Conservation (phyloP, 805 yeast genomes). For the Zygosaccharomyces gambellarensis region DNA sequence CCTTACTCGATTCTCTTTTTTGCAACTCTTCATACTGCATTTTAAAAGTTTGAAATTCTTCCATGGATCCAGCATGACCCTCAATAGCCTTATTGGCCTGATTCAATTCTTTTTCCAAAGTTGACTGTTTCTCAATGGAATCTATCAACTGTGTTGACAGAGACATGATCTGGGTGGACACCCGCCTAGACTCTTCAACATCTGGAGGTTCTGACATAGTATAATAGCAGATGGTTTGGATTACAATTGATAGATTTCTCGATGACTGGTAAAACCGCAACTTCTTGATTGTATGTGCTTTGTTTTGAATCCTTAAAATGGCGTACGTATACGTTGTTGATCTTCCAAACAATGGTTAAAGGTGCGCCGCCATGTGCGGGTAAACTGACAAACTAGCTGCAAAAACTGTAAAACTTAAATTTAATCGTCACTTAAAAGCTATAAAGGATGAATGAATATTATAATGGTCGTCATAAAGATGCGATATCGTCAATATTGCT, state of each 20-base stretch:
- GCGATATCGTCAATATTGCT: too few relatives aligned
- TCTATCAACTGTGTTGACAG: constrained; percentile 58
- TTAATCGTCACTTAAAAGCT: background rate
- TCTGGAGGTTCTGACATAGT: constrained; percentile 1
- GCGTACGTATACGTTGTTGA: background rate
- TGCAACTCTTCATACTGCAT: constrained; percentile 35
- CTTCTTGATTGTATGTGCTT: background rate
- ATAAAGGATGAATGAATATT: background rate
- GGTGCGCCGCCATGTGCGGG: constrained; percentile 2
- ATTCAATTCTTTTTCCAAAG: constrained; percentile 46
- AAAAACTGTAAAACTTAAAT: background rate
- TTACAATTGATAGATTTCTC: background rate
- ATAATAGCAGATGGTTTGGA: background rate
- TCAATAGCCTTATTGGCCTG: constrained; percentile 37
- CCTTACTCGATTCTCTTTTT: constrained; percentile 19
- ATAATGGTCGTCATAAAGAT: background rate
- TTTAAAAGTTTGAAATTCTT: constrained; percentile 30
- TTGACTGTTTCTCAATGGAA: constrained; percentile 53
- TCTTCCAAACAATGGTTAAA: background rate
- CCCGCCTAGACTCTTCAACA: constrained; percentile 38
- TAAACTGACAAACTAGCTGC: background rate
- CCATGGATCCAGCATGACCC: constrained; percentile 22
- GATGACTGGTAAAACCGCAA: background rate
- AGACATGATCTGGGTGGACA: constrained; percentile 51
- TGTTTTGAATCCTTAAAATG: background rate